phyloP scores from a whole-genome alignment of 2,329 filamentous ascomycete species.

The Exophiala calicioides region DNA sequence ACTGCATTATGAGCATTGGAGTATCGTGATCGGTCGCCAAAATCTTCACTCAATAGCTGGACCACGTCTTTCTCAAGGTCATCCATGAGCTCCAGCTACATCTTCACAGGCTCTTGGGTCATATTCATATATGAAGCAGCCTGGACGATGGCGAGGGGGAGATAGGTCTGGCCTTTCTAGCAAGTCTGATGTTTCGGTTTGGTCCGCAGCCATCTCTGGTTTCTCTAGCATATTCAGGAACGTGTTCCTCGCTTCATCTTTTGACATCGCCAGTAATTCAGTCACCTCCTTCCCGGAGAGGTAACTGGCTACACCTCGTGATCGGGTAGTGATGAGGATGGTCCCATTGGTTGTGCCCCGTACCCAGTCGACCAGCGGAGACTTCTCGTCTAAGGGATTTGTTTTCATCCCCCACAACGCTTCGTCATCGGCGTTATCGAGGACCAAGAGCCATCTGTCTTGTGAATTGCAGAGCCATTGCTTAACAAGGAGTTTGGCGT shows the following conservation, averaged over 20 bases:
- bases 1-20: conserved; percentile 36
- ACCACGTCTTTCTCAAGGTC: conserved; percentile 32
- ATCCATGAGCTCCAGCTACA: conserved; percentile 29
- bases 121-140: conserved; percentile 29
- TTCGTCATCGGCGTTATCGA: conserved; percentile 30
- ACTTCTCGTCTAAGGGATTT: neutral
- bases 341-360: conserved; percentile 22
- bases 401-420: neutral
- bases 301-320: conserved; percentile 21
- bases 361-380: conserved; percentile 19
- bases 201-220: conserved; percentile 17
- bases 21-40: conserved; percentile 37
- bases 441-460: conserved; percentile 30
- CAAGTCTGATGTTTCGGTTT: conserved; percentile 7
- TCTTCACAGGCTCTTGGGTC: conserved; percentile 15
- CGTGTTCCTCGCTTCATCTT: conserved; percentile 29
- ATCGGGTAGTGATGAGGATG: conserved; percentile 39
- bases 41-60: conserved; percentile 36
- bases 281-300: conserved; percentile 21
- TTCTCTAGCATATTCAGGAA: conserved; percentile 25
- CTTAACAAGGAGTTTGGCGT: conserved; percentile 32
- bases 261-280: neutral
- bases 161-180: conserved; percentile 28
- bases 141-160: conserved; percentile 34
- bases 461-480: conserved; percentile 30